Conservation (phyloP, 169 alveolate species). For the Eimeria sp. region DNA sequence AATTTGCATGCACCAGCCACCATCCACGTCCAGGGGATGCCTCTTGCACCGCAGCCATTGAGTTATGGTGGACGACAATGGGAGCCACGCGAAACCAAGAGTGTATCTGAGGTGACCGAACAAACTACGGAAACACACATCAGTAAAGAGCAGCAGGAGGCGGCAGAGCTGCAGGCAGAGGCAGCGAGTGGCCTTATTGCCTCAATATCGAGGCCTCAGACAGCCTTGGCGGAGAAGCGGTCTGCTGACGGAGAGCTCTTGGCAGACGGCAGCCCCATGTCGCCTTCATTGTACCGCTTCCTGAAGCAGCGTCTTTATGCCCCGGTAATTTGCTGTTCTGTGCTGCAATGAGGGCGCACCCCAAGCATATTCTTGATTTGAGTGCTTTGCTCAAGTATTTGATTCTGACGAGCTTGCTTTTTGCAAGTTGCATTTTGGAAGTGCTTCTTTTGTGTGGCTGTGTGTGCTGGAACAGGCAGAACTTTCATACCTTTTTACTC, state of each 20-base stretch:
- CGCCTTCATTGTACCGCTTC: conserved; percentile 74
- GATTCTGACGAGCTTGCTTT: neutral
- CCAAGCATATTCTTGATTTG: neutral
- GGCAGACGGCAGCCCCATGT: conserved; percentile 37
- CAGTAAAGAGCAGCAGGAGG: conserved; percentile 61
- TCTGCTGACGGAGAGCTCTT: conserved; percentile 58
- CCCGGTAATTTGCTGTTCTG: conserved; percentile 29
- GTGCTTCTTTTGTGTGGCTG: neutral
- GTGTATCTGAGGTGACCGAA: conserved; percentile 32
- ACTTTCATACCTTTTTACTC: conserved; percentile 90
- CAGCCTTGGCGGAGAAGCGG: conserved; percentile 72
- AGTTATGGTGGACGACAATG: conserved; percentile 45
- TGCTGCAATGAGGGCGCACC: neutral
- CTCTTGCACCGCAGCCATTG: conserved; percentile 88
- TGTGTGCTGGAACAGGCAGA: conserved; percentile 85
- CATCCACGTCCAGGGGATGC: conserved; percentile 91
- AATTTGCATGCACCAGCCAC: conserved; percentile 91
- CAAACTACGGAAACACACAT: conserved; percentile 66
- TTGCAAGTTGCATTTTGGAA: neutral
- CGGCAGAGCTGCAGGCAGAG: conserved; percentile 38
- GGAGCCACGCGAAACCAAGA: conserved; percentile 47
- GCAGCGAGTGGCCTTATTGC: conserved; percentile 33
- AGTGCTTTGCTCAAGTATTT: neutral
- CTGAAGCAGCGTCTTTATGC: conserved; percentile 83
- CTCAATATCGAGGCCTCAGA: conserved; percentile 64